These are phyloP conservation scores for Pyrus betulifolia DNA, from an alignment of 306 rosid species.

Conservation along the genomic window DNA sequence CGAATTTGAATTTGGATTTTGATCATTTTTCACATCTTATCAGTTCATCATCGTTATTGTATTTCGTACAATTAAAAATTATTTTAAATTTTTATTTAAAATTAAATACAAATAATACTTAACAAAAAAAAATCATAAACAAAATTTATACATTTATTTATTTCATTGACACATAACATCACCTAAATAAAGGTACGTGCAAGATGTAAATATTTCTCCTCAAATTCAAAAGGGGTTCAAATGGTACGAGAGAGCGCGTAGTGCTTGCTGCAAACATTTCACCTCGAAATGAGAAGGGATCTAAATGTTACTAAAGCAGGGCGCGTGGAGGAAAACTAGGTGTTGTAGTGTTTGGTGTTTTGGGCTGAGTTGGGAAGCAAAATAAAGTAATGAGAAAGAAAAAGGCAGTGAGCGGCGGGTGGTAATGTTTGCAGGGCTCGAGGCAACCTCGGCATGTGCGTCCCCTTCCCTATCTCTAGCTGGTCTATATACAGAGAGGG, in stretches of 20 bases:
- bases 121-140: rapidly evolving
- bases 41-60: rapidly evolving
- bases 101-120: rapidly evolving
- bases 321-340: not conserved
- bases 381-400: not conserved
- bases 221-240: too few relatives aligned
- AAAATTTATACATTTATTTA: too few relatives aligned
- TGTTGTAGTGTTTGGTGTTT: too few relatives aligned
- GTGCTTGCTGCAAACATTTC: too few relatives aligned
- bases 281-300: too few relatives aligned
- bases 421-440: slow-evolving; percentile 41
- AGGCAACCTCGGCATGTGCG: slow-evolving; percentile 35
- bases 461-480: not conserved
- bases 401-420: not conserved
- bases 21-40: too few relatives aligned
- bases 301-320: not conserved
- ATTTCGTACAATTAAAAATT: too few relatives aligned
- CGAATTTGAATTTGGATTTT: not conserved
- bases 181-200: rapidly evolving
- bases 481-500: not conserved
- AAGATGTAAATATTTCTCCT: too few relatives aligned
- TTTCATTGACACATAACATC: too few relatives aligned
- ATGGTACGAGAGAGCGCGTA: too few relatives aligned
- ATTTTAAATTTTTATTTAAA: too few relatives aligned
- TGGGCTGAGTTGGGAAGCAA: not conserved